These are phyloP conservation scores for Leishmania tarentolae DNA, from an alignment of 208 protist species.

Conservation along the genomic window DNA sequence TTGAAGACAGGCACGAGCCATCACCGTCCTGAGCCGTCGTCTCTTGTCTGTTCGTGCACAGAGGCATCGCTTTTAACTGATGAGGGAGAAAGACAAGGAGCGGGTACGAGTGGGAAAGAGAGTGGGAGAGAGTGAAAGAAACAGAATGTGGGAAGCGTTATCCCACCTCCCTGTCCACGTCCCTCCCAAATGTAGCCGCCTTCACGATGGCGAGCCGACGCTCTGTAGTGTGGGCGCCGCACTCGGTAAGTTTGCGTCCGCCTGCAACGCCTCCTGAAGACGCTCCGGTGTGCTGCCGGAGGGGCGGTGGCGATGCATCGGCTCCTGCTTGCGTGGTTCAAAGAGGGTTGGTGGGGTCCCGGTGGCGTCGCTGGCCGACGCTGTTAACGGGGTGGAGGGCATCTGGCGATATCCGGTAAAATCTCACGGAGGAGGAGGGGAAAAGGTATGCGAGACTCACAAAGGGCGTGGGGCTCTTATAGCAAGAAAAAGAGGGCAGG, in stretches of 20 bases:
- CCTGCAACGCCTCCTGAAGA: conserved; percentile 1
- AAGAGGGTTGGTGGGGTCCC: conserved; percentile 23
- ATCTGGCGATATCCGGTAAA: not conserved
- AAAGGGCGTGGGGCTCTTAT: no score
- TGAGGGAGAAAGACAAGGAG: not conserved
- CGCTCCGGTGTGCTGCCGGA: conserved; percentile 17
- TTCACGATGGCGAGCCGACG: conserved; percentile 11
- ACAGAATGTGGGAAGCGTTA: not conserved
- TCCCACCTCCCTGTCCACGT: not conserved
- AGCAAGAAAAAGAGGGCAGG: not conserved
- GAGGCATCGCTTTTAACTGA: not conserved
- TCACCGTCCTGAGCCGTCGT: not conserved
- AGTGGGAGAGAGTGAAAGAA: not conserved
- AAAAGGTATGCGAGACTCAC: no score
- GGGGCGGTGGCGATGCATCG: conserved; percentile 30
- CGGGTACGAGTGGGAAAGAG: not conserved
- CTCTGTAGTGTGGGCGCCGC: conserved; percentile 33
- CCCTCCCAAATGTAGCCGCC: no score
- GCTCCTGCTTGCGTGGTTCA: conserved; percentile 40
- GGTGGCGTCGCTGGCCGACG: not conserved
- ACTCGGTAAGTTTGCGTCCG: conserved; percentile 1
- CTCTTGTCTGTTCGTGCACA: not conserved
- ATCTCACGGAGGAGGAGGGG: not conserved
- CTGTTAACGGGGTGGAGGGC: not conserved
- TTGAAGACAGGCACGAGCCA: not conserved